phyloP scores from a whole-genome alignment of 345 rosid species.

The Firmiana major region DNA sequence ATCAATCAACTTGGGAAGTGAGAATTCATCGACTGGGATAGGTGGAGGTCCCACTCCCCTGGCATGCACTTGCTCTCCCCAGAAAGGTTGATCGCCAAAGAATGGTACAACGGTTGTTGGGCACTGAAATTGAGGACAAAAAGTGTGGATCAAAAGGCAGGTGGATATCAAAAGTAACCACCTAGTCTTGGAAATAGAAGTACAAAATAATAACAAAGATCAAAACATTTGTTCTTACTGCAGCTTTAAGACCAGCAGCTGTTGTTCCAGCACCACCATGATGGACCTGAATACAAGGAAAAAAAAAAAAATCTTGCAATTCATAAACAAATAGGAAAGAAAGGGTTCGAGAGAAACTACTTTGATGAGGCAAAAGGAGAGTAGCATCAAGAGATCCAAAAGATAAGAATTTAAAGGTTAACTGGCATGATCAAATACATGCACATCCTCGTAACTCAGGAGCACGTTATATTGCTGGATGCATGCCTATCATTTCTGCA shows the following conservation, averaged over 20 bases:
- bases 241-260: constrained; percentile 97
- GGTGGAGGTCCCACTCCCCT: constrained; percentile 94
- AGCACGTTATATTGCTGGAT: not conserved
- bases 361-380: no score
- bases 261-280: constrained; percentile 99
- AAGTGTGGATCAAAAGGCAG: not conserved
- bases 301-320: not conserved
- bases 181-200: not conserved
- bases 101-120: constrained; percentile 95
- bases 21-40: constrained; percentile 86
- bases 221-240: constrained; percentile 39
- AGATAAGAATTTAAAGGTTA: not conserved
- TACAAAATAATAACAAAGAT: constrained; percentile 1
- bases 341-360: not conserved
- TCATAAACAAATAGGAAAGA: not conserved
- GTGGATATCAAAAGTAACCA: not conserved
- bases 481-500: not conserved
- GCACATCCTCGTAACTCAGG: not conserved
- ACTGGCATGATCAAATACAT: not conserved
- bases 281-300: constrained; percentile 68
- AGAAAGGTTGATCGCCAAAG: constrained; percentile 97
- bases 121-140: constrained; percentile 49
- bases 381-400: not conserved
- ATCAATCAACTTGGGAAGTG: constrained; percentile 66
- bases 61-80: constrained; percentile 92